A percentile compares a stretch with the other conserved stretches of the same genome.
phyloP scores from a whole-genome alignment of 805 yeast genomes.

The Candida maesae region DNA sequence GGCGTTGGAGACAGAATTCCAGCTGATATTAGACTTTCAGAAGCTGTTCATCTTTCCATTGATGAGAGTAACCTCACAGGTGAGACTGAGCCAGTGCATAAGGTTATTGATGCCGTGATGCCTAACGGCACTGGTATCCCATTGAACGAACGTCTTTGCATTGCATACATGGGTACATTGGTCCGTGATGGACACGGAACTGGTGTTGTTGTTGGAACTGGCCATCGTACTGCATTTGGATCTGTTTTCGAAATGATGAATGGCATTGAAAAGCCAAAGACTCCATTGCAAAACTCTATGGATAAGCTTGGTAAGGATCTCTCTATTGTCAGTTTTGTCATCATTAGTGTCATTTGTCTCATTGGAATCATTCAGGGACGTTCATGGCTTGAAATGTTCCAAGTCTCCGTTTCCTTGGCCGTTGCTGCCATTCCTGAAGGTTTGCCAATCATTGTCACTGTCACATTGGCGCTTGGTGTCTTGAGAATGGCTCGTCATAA shows the following conservation, averaged over 20 bases:
- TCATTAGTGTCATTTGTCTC: constrained; percentile 88
- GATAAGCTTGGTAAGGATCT: constrained; percentile 91
- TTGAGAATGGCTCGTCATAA: constrained; percentile 92
- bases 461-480: constrained; percentile 93
- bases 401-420: constrained; percentile 93
- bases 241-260: constrained; percentile 94
- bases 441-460: constrained; percentile 95
- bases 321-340: constrained; percentile 75
- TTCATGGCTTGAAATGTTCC: constrained; percentile 96
- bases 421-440: constrained; percentile 99
- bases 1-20: constrained; percentile 94
- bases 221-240: constrained; percentile 88
- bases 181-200: constrained; percentile 95
- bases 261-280: constrained; percentile 93
- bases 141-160: constrained; percentile 65
- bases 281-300: constrained; percentile 95
- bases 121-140: constrained; percentile 39
- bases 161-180: constrained; percentile 96
- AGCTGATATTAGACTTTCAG: constrained; percentile 83
- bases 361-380: constrained; percentile 91
- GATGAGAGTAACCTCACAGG: constrained; percentile 97
- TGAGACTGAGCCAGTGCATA: constrained; percentile 84
- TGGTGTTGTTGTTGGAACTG: constrained; percentile 92
- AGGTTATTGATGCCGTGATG: constrained; percentile 45
- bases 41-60: constrained; percentile 73